Evolutionary conservation across 176 grass and related monocot species (phyloP), one percentile per base, ranked within the genome.

Genomic region (Phragmites australis): DNA sequence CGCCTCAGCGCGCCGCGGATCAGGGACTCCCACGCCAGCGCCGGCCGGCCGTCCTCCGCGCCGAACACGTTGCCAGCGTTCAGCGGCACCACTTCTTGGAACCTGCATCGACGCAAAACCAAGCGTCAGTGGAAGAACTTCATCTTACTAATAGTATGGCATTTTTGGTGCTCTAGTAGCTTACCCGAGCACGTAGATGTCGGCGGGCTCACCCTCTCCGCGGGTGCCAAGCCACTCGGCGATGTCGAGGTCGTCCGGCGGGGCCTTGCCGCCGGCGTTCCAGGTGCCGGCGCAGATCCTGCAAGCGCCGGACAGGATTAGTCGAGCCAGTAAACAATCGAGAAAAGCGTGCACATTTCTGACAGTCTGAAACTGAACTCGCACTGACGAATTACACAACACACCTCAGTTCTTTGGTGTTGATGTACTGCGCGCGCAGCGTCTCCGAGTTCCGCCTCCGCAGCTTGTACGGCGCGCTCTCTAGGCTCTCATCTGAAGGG

Each of bases 71-170:
- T 98, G 64, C 95, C 88, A 12, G 92, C 88, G 89, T 91, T 93
- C 64, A 98, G 80, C 40, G 95, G 95, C 82, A 98, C 95, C 70
- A 98, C 91, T 34, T 98, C 95, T 45, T 98, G 95, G 72, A 98
- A 86, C 31, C 92, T 93, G 86, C 68, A 27, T 27, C 14, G 27
- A 68, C 29, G 30, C 12, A 39, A 27, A 74, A 6, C 14, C 31
- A 26, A 12, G 21, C 21, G 52, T 58, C 52, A 42, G 31, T 16
- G 21, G 4, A 40, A 41, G 11, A 12, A 31, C 16, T 10, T 23
- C 68, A 29, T 6, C 56, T 26, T 26, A 13, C 23, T 8, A n/a
- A 29, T 14, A 7, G 23, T 10, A 13, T 27, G 18, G 4, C 56
- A 30, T 29, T 19, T 22, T 54, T 9, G 9, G 2, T 6, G 9